Evolutionary conservation across 1,284 basidiomycete genomes (phyloP).

Genomic region (Boletus sp.): DNA sequence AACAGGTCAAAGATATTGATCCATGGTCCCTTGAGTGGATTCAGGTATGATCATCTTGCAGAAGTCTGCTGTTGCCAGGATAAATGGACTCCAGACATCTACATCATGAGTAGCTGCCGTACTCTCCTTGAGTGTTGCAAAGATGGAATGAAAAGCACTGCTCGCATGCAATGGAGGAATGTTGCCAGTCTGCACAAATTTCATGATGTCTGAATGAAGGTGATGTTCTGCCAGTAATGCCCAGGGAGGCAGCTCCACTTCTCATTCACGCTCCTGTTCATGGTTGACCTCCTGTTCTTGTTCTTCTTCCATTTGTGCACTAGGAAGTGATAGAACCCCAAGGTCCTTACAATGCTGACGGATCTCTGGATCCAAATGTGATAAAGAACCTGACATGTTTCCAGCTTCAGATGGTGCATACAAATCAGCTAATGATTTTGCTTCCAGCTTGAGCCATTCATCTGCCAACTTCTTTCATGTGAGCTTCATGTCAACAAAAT

Average conservation of each 20-base stretch:
- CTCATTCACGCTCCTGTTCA: background rate
- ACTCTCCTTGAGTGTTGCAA: constrained; percentile 3
- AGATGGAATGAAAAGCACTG: constrained; percentile 2
- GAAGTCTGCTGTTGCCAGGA: constrained; percentile 30
- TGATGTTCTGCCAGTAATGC: background rate
- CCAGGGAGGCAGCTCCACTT: background rate
- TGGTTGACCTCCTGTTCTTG: background rate
- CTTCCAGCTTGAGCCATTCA: constrained; percentile 38
- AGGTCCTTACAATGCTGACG: background rate
- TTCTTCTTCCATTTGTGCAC: background rate
- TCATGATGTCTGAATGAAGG: constrained; percentile 8
- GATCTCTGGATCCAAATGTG: constrained; percentile 14
- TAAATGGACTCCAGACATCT: constrained; percentile 8
- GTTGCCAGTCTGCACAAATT: constrained; percentile 23
- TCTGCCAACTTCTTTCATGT: constrained; percentile 29
- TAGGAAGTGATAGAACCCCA: background rate
- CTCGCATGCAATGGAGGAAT: background rate
- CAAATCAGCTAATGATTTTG: constrained; percentile 36
- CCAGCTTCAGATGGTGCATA: constrained; percentile 22
- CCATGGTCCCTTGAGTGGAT: background rate
- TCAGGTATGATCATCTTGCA: background rate
- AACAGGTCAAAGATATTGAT: constrained; percentile 40
- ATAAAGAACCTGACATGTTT: background rate
- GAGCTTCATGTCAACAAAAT: constrained; percentile 6
- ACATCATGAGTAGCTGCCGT: background rate